Evolutionary conservation across 495 filamentous ascomycete genomes (phyloP).

Genomic region (Pseudevernia furfuracea): DNA sequence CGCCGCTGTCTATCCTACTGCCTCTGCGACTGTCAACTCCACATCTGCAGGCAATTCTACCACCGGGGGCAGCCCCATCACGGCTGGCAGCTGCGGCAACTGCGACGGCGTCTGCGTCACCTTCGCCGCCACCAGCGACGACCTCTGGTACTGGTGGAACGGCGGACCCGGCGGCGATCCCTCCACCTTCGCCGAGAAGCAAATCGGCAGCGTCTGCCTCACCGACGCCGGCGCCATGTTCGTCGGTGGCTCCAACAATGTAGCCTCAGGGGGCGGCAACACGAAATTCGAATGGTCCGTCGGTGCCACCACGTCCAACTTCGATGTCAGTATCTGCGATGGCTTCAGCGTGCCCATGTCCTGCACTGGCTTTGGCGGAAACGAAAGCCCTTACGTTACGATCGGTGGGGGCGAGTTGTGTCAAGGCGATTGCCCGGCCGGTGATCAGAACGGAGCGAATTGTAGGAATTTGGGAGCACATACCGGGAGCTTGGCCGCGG

Average conservation of each 20-base stretch:
- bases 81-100: not conserved
- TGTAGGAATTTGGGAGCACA: not conserved
- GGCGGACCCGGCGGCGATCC: not conserved
- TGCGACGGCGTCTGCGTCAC: conserved; percentile 2
- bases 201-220: not conserved
- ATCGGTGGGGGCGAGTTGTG: not conserved
- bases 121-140: not conserved
- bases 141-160: not conserved
- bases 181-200: not conserved
- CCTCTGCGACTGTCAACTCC: not conserved
- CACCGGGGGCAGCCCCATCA: not conserved
- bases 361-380: not conserved
- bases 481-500: not conserved
- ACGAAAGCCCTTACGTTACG: not conserved
- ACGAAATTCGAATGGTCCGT: conserved; percentile 2
- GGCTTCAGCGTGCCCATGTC: conserved; percentile 4
- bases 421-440: not conserved
- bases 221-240: conserved; percentile 2
- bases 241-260: not conserved
- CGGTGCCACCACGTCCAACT: not conserved
- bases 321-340: not conserved
- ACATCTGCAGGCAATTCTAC: not conserved
- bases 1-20: not conserved
- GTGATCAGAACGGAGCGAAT: not conserved
- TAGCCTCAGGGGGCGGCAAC: not conserved